phyloP scores from a whole-genome alignment of 2,329 filamentous ascomycete species.

The Arthrobotrys sinensis region DNA sequence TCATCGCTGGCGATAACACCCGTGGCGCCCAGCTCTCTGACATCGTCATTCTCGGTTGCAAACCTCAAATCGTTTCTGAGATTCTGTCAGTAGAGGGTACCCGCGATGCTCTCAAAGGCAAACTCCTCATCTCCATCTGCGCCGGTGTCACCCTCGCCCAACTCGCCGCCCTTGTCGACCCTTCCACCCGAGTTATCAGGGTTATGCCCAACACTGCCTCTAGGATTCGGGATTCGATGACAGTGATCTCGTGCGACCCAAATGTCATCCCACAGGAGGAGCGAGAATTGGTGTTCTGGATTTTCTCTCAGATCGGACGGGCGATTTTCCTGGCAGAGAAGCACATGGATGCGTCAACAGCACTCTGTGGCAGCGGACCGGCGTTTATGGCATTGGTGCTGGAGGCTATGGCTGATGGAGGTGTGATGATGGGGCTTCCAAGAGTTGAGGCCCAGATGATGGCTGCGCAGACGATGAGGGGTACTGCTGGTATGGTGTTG shows the following conservation, averaged over 20 bases:
- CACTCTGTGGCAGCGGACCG: conserved; percentile 81
- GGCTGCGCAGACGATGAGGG: conserved; percentile 84
- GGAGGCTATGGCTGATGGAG: conserved; percentile 82
- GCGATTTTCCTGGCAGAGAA: conserved; percentile 78
- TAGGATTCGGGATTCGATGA: conserved; percentile 83
- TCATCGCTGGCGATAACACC: conserved; percentile 81
- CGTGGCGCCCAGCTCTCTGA: conserved; percentile 78
- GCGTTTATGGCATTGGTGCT: conserved; percentile 83
- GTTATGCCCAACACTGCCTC: conserved; percentile 90
- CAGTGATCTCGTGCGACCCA: conserved; percentile 78
- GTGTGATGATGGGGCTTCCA: conserved; percentile 83
- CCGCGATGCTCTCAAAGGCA: conserved; percentile 80
- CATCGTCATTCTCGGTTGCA: conserved; percentile 83
- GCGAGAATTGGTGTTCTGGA: conserved; percentile 77
- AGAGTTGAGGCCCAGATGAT: conserved; percentile 81
- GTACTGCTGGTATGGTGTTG: conserved; percentile 79
- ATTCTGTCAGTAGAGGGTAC: conserved; percentile 80
- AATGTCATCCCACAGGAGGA: conserved; percentile 73
- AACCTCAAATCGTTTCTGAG: conserved; percentile 80
- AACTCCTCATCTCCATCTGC: conserved; percentile 85
- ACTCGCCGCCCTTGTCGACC: conserved; percentile 74
- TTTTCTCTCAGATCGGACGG: conserved; percentile 81
- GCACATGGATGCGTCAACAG: conserved; percentile 81
- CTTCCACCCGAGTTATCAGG: conserved; percentile 76
- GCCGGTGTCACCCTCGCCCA: conserved; percentile 81